Evolutionary conservation across 176 grass and related monocot species (phyloP).

Genomic region (Aegilops tauschii): DNA sequence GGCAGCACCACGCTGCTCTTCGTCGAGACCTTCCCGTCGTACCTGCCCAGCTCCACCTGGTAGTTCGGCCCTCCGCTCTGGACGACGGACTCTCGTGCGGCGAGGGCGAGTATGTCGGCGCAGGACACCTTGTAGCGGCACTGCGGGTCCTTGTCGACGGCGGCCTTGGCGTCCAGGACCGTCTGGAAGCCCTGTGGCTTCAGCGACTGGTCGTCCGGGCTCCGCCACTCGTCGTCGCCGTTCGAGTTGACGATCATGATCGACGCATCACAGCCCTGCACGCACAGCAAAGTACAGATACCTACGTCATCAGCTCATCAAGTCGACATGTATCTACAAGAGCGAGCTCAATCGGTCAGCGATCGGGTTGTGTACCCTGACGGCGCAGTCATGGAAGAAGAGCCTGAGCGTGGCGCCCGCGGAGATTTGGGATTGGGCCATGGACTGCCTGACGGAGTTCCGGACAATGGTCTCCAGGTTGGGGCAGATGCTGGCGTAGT

Average conservation of each 20-base stretch:
- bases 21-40: constrained; percentile 53
- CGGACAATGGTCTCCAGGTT: constrained; percentile 54
- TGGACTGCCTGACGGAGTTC: constrained; percentile 30
- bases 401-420: constrained; percentile 54
- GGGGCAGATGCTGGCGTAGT: constrained; percentile 54
- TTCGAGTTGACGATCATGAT: constrained; percentile 48
- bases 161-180: constrained; percentile 51
- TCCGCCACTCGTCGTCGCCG: constrained; percentile 65
- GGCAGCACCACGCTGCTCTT: constrained; percentile 48
- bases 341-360: too few species aligned
- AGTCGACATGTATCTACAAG: too few species aligned
- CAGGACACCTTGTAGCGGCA: constrained; percentile 71
- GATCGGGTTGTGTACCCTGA: constrained; percentile 31
- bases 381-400: constrained; percentile 80
- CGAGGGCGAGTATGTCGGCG: constrained; percentile 72
- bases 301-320: too few species aligned
- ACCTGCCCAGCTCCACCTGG: constrained; percentile 64
- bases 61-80: constrained; percentile 68
- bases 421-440: constrained; percentile 34
- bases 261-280: constrained; percentile 68
- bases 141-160: constrained; percentile 50
- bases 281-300: too few species aligned
- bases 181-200: constrained; percentile 50
- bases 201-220: constrained; percentile 43
- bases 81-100: constrained; percentile 52